Conservation (phyloP, 331 rosid genomes). For the Quercus lobata region DNA sequence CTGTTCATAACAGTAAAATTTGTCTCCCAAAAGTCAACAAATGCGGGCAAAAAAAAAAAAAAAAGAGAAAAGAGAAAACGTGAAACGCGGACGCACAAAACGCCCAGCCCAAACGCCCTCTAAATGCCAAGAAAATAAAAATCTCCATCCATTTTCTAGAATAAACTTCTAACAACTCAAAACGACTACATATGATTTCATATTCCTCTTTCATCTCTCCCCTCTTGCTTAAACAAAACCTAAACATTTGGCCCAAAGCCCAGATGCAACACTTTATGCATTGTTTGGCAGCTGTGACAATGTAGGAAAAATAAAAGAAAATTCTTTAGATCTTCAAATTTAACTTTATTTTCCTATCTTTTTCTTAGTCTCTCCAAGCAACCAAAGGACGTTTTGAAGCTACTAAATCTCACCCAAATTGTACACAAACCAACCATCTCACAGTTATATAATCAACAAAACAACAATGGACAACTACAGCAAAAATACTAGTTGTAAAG, state of each 20-base stretch:
- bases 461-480: not conserved
- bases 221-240: not conserved
- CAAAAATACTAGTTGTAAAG: not conserved
- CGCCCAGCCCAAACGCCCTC: too few relatives aligned
- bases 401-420: not conserved
- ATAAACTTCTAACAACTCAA: not conserved
- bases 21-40: too few relatives aligned
- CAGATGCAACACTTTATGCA: not conserved
- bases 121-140: not conserved
- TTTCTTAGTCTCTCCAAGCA: conserved; percentile 3
- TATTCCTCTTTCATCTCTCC: not conserved
- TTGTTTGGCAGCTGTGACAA: not conserved
- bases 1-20: too few relatives aligned
- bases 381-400: not conserved
- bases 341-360: not conserved
- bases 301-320: not conserved
- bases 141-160: not conserved
- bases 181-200: not conserved
- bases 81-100: too few relatives aligned
- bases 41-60: too few relatives aligned
- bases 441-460: not conserved
- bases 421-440: not conserved
- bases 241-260: not conserved
- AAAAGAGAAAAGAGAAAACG: too few relatives aligned
- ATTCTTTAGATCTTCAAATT: not conserved